Evolutionary conservation across 2,329 filamentous ascomycete species (phyloP), one percentile per base, ranked within the genome.

Genomic region (Aspergillus intermedius): DNA sequence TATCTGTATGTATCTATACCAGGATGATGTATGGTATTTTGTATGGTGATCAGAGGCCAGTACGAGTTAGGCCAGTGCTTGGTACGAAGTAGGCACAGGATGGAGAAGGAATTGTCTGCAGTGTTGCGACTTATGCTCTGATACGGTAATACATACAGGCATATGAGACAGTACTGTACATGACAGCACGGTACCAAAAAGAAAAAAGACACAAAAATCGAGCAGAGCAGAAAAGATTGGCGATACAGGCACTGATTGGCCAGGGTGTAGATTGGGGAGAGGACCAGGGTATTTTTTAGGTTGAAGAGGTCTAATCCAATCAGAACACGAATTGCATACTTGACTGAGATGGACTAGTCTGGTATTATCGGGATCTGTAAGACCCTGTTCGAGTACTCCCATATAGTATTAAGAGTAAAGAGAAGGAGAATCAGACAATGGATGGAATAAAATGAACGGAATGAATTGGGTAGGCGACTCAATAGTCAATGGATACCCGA

Each of bases 161-260:
- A 28, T 28, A 28, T 9, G 10, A 12, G 12, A 12, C 25, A 12
- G 25, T 28, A 28, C 10, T 28, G 25, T 32, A 46, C 41, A 41
- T 42, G 45, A 42, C 44, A 49, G 42, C 32, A 30, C 23, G 41
- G 37, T 40, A 45, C 17, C 53, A 51, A 54, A 52, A 53, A 44
- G 40, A 55, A 53, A 49, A 44, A 49, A 45, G 34, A 34, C 52
- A 25, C 12, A 21, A 48, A 53, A 51, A 45, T 45, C 52, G 46
- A 49, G 53, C 48, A 54, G 17, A 54, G 22, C 17, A 45, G 41
- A 53, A 56, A 54, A 56, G 53, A 57, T 58, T 57, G 58, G 56
- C 56, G 52, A 44, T 54, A 50, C 42, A 39, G 47, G 40, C 17
- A 46, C 28, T 67, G 59, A 65, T 66, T 68, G 64, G 65, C 52